These are phyloP conservation scores for Arthroderma uncinatum DNA, from an alignment of 2,329 filamentous ascomycete genomes.

Conservation along the genomic window DNA sequence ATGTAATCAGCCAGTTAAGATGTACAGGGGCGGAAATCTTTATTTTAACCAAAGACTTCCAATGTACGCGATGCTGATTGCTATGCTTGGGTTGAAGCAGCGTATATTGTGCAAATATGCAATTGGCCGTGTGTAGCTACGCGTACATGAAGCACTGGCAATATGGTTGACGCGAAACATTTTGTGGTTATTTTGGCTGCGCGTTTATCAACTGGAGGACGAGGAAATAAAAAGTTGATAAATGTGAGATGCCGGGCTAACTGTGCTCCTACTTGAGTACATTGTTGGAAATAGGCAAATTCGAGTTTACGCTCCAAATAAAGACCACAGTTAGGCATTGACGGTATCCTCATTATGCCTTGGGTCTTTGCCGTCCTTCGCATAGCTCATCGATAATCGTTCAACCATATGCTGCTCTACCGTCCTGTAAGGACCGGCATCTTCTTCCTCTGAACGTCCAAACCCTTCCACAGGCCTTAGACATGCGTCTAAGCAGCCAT, in stretches of 20 bases:
- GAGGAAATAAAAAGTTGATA: too few species aligned
- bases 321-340: neutral
- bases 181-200: too few species aligned
- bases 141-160: too few species aligned
- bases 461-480: neutral
- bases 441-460: neutral
- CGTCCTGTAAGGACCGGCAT: neutral
- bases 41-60: too few species aligned
- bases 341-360: conserved; percentile 1
- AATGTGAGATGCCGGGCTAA: too few species aligned
- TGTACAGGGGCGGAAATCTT: neutral
- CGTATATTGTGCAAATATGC: too few species aligned
- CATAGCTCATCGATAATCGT: conserved; percentile 4
- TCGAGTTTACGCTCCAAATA: neutral
- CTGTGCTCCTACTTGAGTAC: too few species aligned
- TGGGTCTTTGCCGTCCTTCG: neutral
- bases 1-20: neutral
- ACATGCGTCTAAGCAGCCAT: neutral
- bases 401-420: conserved; percentile 4
- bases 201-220: too few species aligned
- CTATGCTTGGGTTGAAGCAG: too few species aligned
- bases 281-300: neutral
- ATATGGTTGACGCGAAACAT: too few species aligned
- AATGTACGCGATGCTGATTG: too few species aligned
- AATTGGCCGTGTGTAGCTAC: too few species aligned